Evolutionary conservation across 1,284 basidiomycete species (phyloP), one percentile per base, ranked within the genome.

Genomic region (Sporisorium exsertum): DNA sequence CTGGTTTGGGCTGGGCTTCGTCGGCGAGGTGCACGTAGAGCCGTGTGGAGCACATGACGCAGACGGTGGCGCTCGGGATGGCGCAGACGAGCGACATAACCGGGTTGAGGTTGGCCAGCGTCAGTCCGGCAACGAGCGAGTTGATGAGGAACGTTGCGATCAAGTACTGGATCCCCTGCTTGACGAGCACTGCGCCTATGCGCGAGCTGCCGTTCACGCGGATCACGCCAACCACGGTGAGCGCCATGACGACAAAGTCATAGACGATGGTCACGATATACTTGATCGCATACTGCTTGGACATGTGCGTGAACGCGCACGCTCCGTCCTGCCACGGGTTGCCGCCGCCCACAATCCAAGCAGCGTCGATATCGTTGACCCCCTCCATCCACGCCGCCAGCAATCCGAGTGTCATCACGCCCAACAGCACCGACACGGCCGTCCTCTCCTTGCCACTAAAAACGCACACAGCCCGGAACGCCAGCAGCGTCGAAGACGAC

Each of bases 141-240:
- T 81, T 79, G 64, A 66, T 65, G 27, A 77, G 37, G 55, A 77
- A 68, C 0, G 78, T 78, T 22, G 65, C 54, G 16, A 76, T 33
- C 59, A 81, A 81, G 64, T 81, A 81, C 61, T 77, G 53, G 22
- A 79, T 43, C 7, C 80, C 80, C 37, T 81, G 80, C 51, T 68
- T 56, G 59, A 81, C 57, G 13, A 81, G 58, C 3, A 79, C 47
- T 29, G 46, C 29, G 12, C 80, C 80, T 57, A 81, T 80, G 35
- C 76, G 77, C 18, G 68, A 71, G 13, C 61, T 57, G 26, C 59
- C 49, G 57, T 64, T 64, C 78, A 80, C 70, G n/a, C 70, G 55
- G 24, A 75, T 22, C 16, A 81, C 67, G n/a, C 80, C 80, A n/a
- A 65, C 55, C 4, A 74, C 60, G 35, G 80, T 80, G 27, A 80